Percentiles rank a stretch among this genome's conserved stretches.
Evolutionary conservation across 179 eudicot species (phyloP).

Genomic region (Drosera spatulata): DNA sequence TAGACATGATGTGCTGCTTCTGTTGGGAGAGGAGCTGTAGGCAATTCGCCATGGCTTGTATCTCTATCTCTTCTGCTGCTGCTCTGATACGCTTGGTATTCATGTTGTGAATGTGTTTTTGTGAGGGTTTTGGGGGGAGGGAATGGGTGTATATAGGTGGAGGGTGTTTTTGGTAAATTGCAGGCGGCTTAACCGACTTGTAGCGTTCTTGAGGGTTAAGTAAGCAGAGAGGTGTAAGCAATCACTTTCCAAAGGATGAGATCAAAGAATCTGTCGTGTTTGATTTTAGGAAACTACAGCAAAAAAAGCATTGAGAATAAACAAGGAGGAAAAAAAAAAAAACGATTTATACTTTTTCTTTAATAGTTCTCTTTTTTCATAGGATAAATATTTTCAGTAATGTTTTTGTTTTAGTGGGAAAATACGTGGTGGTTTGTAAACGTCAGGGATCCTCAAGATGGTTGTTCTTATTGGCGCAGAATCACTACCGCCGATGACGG

Average conservation of each 20-base stretch:
- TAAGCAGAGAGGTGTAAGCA: no score
- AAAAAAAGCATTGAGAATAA: no score
- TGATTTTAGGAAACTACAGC: no score
- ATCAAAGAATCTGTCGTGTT: no score
- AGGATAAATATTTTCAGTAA: not conserved
- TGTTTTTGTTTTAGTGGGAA: not conserved
- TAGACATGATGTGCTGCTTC: not conserved
- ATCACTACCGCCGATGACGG: not conserved
- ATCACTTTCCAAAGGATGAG: no score
- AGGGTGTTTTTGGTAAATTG: not conserved
- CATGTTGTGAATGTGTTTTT: not conserved
- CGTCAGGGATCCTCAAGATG: not conserved
- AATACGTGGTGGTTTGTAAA: not conserved
- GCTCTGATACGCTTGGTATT: slow-evolving; percentile 12
- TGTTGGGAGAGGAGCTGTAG: slow-evolving; percentile 14
- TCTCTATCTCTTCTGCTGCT: slow-evolving; percentile 10
- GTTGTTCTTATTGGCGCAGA: not conserved
- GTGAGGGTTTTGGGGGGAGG: not conserved
- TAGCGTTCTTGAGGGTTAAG: no score
- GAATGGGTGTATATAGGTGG: not conserved
- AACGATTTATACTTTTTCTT: no score
- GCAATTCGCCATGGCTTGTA: slow-evolving; percentile 28
- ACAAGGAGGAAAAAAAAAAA: no score
- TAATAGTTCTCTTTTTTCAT: not conserved
- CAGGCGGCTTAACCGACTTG: no score